A percentile compares a stretch with the other conserved stretches of the same genome.
Evolutionary conservation across 805 yeast genomes (phyloP).

Genomic region (Myxozyma neglecta): DNA sequence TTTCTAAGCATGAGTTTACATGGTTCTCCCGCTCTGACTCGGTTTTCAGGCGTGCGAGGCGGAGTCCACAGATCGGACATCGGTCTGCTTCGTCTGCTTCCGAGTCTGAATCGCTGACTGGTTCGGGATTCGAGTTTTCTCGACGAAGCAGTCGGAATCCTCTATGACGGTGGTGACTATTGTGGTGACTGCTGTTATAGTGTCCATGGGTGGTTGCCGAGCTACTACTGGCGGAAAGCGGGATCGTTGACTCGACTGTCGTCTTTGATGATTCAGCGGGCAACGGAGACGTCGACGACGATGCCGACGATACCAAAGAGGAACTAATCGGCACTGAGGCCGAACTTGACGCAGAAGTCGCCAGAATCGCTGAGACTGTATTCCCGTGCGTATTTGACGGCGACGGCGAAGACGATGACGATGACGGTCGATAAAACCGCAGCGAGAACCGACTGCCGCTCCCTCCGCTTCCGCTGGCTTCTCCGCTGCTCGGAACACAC

Average conservation of each 20-base stretch:
- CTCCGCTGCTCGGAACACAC: constrained; percentile 41
- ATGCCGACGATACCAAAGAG: not conserved
- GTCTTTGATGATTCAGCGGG: not conserved
- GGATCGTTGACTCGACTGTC: constrained; percentile 17
- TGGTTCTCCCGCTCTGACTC: constrained; percentile 58
- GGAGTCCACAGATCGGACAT: constrained; percentile 45
- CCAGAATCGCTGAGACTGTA: not conserved
- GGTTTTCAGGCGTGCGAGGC: constrained; percentile 34
- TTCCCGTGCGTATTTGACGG: not conserved
- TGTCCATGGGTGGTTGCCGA: too few relatives aligned
- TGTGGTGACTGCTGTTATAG: not conserved
- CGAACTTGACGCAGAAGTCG: constrained; percentile 15
- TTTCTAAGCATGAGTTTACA: constrained; percentile 62
- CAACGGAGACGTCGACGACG: not conserved
- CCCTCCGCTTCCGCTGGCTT: constrained; percentile 40
- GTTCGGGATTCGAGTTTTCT: constrained; percentile 3
- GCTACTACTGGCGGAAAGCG: not conserved
- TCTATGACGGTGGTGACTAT: not conserved
- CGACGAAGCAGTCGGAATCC: constrained; percentile 23
- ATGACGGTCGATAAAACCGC: constrained; percentile 1
- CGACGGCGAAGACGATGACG: constrained; percentile 6
- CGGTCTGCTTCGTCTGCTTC: constrained; percentile 38
- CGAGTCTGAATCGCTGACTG: not conserved
- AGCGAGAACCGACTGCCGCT: not conserved
- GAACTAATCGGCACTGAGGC: constrained; percentile 3